phyloP scores from a whole-genome alignment of 2,329 filamentous ascomycete species.

The Raffaelea ambrosiae region DNA sequence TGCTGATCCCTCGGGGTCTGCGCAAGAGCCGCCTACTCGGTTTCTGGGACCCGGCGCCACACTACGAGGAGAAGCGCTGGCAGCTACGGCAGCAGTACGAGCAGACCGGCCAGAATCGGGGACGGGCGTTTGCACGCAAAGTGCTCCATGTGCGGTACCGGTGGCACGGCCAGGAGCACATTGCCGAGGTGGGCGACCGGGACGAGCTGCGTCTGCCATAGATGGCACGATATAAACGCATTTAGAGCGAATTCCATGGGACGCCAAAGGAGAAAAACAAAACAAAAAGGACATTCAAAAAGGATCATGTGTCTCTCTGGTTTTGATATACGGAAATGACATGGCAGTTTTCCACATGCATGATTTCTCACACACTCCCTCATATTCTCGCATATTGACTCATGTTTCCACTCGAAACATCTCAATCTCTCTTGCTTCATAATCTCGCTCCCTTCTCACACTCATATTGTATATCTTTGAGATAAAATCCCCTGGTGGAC shows the following conservation, averaged over 20 bases:
- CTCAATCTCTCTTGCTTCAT: too few species aligned
- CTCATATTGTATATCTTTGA: too few species aligned
- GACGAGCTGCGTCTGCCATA: conserved; percentile 26
- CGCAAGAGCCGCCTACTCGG: conserved; percentile 36
- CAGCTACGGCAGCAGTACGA: not conserved
- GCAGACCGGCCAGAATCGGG: not conserved
- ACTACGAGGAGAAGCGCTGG: conserved; percentile 5
- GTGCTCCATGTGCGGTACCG: conserved; percentile 36
- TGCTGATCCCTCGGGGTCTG: conserved; percentile 31
- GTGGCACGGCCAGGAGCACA: conserved; percentile 26
- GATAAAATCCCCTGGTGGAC: too few species aligned
- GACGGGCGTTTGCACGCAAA: conserved; percentile 21
- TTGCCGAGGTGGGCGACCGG: conserved; percentile 26
- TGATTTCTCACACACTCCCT: too few species aligned
- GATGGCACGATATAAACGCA: not conserved
- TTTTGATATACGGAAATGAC: too few species aligned
- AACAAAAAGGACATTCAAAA: too few species aligned
- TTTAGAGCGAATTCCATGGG: not conserved
- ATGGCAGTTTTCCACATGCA: too few species aligned
- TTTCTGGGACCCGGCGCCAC: conserved; percentile 43
- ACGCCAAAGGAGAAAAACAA: too few species aligned
- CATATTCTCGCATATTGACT: too few species aligned
- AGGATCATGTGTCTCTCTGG: too few species aligned
- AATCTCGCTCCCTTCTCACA: too few species aligned
- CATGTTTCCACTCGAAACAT: too few species aligned